These are phyloP conservation scores for Vitis cinerea DNA, from an alignment of 164 flowering plant species.

Conservation along the genomic window DNA sequence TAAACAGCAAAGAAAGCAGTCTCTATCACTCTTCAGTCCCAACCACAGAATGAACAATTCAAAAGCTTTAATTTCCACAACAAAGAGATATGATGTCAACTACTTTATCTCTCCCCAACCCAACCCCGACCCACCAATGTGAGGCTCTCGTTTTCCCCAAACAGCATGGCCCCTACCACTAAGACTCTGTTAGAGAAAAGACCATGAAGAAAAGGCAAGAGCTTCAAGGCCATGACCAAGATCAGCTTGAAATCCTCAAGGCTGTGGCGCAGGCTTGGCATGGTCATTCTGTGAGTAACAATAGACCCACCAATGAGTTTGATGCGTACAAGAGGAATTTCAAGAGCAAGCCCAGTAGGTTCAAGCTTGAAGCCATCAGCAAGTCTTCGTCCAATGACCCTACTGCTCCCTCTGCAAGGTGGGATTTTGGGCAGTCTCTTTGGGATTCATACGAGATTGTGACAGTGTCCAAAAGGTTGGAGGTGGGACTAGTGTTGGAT, in stretches of 20 bases:
- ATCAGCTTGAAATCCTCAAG: slow-evolving; percentile 61
- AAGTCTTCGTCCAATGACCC: background rate
- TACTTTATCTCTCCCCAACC: no score
- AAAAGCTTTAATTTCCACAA: no score
- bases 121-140: slow-evolving; percentile 7
- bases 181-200: slow-evolving; percentile 4
- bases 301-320: slow-evolving; percentile 44
- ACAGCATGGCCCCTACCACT: slow-evolving; percentile 14
- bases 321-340: slow-evolving; percentile 46
- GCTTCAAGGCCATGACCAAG: slow-evolving; percentile 28
- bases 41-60: no score
- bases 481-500: slow-evolving; percentile 49
- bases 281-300: slow-evolving; percentile 44
- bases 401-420: slow-evolving; percentile 12
- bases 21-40: no score
- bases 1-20: no score
- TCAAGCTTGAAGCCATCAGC: slow-evolving; percentile 72
- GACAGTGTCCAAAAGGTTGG: slow-evolving; percentile 65
- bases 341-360: slow-evolving; percentile 56
- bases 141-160: slow-evolving; percentile 35
- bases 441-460: slow-evolving; percentile 93
- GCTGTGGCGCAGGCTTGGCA: slow-evolving; percentile 97
- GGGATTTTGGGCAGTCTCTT: slow-evolving; percentile 81
- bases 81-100: no score
- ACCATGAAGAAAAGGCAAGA: slow-evolving; percentile 23